These are phyloP conservation scores for Trapa incisa DNA, from an alignment of 345 rosid genomes.

Conservation along the genomic window DNA sequence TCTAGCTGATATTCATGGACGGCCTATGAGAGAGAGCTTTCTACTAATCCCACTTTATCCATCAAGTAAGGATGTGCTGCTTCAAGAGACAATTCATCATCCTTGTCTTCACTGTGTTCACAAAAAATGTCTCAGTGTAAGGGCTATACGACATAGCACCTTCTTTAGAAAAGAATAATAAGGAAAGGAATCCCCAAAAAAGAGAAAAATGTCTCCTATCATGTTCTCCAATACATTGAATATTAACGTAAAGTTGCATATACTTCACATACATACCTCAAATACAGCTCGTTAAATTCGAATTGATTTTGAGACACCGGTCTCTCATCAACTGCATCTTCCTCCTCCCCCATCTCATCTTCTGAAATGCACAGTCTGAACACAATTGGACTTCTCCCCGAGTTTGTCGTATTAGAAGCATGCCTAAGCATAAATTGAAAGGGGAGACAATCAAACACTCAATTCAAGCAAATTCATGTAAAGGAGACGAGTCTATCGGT, in stretches of 20 bases:
- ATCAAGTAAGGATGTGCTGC: conserved; percentile 26
- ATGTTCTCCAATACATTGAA: neutral
- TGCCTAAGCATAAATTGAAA: conserved; percentile 8
- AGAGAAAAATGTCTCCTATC: neutral
- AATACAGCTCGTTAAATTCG: conserved; percentile 32
- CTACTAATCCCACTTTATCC: conserved; percentile 42
- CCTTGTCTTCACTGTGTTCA: conserved; percentile 47
- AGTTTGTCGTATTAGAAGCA: conserved; percentile 17
- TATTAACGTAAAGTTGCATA: neutral
- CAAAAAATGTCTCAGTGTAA: neutral
- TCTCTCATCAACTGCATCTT: conserved; percentile 18
- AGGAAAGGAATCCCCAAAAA: too few species aligned
- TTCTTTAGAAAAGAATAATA: neutral
- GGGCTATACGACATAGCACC: neutral
- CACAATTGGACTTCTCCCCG: conserved; percentile 22
- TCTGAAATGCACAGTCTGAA: conserved; percentile 53
- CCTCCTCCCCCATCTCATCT: conserved; percentile 42
- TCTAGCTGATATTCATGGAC: conserved; percentile 40
- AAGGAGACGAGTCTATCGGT: neutral
- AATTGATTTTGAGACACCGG: conserved; percentile 28
- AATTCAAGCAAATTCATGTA: neutral
- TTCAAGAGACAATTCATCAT: conserved; percentile 30
- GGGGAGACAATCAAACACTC: neutral
- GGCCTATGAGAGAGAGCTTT: conserved; percentile 46
- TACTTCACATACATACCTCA: conserved; percentile 28